Base-by-base conservation (phyloP, 2,329 filamentous ascomycete genomes). In the Endoconidiophora polonica region DNA sequence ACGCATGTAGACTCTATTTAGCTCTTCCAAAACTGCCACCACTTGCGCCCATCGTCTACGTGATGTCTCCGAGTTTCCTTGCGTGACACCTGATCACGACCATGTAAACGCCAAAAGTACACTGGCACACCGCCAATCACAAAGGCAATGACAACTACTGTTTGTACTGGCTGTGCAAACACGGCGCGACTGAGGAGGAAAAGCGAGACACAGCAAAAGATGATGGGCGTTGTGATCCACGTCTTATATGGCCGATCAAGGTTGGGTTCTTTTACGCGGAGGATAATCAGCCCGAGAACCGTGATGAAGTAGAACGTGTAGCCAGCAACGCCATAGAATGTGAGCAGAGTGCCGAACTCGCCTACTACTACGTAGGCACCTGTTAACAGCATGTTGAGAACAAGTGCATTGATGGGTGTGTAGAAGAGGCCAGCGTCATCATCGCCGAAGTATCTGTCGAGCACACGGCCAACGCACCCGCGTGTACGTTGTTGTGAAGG, bases 261-360 rank as follows among this genome's bases (percentile, higher is more conserved):
- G 55, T 81, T 72, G 3, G 91, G 91, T 63, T 98, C 91, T 55
- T 76, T 76, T 26, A 96, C 86, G 26, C 91, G 75, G 54, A 98
- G 71, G 48, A 98, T 76, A 55, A 98, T 95, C 45, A 98, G 72
- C 0, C 91, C 91, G 0, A 98, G 75, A 0, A 98, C 91, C 0
- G 90, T 93, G 50, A 94, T 68, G 64, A 98, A 98, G 68, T 98
- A 98, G 62, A 98, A 98, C 0, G 86, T 86, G 63, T 98, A 98
- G 12, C 88, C 88, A 0, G 91, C 91, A 10, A 98, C 91, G 51
- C 91, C 91, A 66, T 96, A 96, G 62, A 98, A 98, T 0, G 91
- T 96, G 52, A 96, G 74, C 2, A 98, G 75, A 0, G 90, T 94
- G 48, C 79, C 73, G 61, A 98, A 96, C 62, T 94, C 86, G 64